Evolutionary conservation across 2,329 filamentous ascomycete genomes (phyloP).

Genomic region (Neofusicoccum ribis): DNA sequence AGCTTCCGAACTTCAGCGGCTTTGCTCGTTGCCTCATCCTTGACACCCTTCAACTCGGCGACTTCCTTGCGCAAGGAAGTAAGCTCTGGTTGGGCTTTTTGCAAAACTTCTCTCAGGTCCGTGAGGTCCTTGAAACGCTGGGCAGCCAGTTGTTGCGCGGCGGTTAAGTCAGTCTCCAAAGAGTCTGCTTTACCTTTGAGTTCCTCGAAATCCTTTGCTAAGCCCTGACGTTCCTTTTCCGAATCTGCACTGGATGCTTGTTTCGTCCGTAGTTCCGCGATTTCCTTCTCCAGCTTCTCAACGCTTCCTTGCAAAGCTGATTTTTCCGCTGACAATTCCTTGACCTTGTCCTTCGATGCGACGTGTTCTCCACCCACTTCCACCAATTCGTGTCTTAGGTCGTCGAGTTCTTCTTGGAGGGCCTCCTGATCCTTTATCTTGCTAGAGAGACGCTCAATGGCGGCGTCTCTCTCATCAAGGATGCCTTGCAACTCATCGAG

Average conservation of each 20-base stretch:
- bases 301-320: conserved; percentile 64
- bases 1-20: conserved; percentile 68
- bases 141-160: conserved; percentile 82
- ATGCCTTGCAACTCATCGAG: conserved; percentile 36
- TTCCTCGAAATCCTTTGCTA: conserved; percentile 67
- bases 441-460: conserved; percentile 69
- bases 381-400: conserved; percentile 75
- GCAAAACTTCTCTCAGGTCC: conserved; percentile 74
- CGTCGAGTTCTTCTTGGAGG: conserved; percentile 82
- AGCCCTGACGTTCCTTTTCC: conserved; percentile 54
- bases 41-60: conserved; percentile 69
- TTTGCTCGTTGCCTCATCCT: conserved; percentile 69
- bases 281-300: conserved; percentile 68
- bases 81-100: conserved; percentile 85
- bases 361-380: conserved; percentile 81
- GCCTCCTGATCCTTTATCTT: conserved; percentile 76
- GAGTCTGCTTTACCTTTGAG: conserved; percentile 69
- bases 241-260: conserved; percentile 49
- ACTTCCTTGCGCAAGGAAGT: conserved; percentile 76
- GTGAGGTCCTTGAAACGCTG: conserved; percentile 84
- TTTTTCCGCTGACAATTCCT: conserved; percentile 71
- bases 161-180: conserved; percentile 79
- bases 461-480: conserved; percentile 60
- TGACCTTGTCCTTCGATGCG: conserved; percentile 72
- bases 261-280: conserved; percentile 56